phyloP scores from a whole-genome alignment of 2,329 filamentous ascomycete species.

The Amauroascus niger region DNA sequence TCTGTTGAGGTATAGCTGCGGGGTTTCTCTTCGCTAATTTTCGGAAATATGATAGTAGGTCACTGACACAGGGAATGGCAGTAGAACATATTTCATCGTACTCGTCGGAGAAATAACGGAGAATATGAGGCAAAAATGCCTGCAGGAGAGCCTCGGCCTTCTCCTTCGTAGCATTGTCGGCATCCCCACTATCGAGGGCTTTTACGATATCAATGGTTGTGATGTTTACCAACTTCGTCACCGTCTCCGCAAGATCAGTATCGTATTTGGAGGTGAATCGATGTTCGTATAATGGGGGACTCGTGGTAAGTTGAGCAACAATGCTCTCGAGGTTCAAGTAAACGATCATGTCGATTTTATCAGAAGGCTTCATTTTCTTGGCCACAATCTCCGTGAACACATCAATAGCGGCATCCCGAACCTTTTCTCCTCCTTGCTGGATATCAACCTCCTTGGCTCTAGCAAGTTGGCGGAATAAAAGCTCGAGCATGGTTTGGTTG shows the following conservation, averaged over 20 bases:
- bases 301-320: conserved; percentile 73
- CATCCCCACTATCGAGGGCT: conserved; percentile 61
- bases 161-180: conserved; percentile 53
- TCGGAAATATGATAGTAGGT: conserved; percentile 81
- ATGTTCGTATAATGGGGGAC: conserved; percentile 67
- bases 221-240: conserved; percentile 91
- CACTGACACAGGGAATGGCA: conserved; percentile 85
- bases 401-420: conserved; percentile 84
- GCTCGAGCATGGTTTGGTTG: conserved; percentile 74
- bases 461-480: conserved; percentile 80
- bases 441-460: conserved; percentile 53
- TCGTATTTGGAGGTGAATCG: conserved; percentile 81
- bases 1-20: conserved; percentile 62
- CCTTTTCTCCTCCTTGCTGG: conserved; percentile 64
- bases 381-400: conserved; percentile 91
- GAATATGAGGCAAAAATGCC: conserved; percentile 72
- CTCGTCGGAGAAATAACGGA: conserved; percentile 94
- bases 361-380: conserved; percentile 92
- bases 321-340: conserved; percentile 83
- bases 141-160: conserved; percentile 75
- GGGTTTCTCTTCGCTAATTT: conserved; percentile 58
- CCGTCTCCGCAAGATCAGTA: conserved; percentile 86
- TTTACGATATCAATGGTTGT: conserved; percentile 78
- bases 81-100: conserved; percentile 97
- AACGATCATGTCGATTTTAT: conserved; percentile 88